Base-by-base conservation (phyloP, 768 basidiomycete species). In the Pisolithus marmoratus region DNA sequence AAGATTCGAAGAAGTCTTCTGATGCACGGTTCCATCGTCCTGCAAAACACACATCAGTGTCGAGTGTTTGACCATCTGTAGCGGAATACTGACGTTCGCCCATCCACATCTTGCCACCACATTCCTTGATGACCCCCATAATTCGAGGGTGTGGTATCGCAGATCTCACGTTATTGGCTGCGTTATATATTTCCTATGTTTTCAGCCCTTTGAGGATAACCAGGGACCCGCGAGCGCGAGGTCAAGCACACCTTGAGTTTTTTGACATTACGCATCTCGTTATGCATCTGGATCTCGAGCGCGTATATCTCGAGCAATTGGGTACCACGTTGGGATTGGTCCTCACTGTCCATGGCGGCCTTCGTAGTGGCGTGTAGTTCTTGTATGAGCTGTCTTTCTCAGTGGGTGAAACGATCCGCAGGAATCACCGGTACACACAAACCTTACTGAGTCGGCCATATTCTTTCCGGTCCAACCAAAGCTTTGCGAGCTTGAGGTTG, bases 41-140 rank as follows among this genome's bases (percentile, higher is more conserved):
- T 94, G 63, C 9, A 20, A 44, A 19, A n/a, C 6, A 46, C 12
- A 51, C 52, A n/a, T 57, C 15, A 43, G 27, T 22, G 20, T 48
- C 27, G 49, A 45, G 41, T 22, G 20, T 3, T 36, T 20, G 20
- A 6, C 19, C 8, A 8, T 29, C 34, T 4, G 34, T 12, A 37
- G 45, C 19, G 5, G 27, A 44, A 17, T 22, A 60, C 84, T 62
- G 68, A 87, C 95, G 89, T 77, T 98, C 96, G 53, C 91, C 93
- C 96, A 99, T 98, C 94, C 96, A 98, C 96, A 99, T 99, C 72
- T 99, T 99, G 2, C 96, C 96, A 15, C 96, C 96, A 59, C 95
- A 98, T 69, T 99, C 96, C 64, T 94, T 91, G 72, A 99, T 98
- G 48, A 98, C 92, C 40, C 95, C 96, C 88, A 97, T 94, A 63